These are phyloP conservation scores for Carex myosuroides DNA, from an alignment of 176 grass and related monocot species.

Conservation along the genomic window DNA sequence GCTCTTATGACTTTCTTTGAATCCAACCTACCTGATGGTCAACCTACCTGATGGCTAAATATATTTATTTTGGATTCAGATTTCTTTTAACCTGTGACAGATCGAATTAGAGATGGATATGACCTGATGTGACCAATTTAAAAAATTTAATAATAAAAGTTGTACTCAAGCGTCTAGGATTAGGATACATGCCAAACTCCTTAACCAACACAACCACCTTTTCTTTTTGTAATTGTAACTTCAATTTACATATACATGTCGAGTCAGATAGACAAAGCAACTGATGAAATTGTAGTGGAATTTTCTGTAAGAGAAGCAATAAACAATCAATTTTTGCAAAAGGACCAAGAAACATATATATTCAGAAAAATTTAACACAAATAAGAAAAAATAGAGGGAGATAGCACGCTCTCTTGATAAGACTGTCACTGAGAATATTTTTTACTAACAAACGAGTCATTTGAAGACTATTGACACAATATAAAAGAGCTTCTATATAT, in stretches of 20 bases:
- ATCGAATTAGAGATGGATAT: no score
- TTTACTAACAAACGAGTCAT: not conserved
- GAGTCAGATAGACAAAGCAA: no score
- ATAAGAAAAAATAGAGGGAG: not conserved
- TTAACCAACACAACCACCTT: not conserved
- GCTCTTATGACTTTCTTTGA: not conserved
- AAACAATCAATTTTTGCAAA: not conserved
- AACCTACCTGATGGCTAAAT: no score
- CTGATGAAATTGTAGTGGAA: no score
- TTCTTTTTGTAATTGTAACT: not conserved
- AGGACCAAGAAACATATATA: not conserved
- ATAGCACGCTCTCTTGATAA: not conserved
- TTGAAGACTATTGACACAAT: not conserved
- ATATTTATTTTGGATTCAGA: no score
- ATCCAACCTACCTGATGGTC: not conserved
- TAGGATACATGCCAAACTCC: not conserved
- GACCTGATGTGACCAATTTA: no score
- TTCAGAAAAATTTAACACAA: not conserved
- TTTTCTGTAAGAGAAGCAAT: not conserved
- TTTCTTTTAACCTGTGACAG: no score
- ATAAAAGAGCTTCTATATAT: not conserved
- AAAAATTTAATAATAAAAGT: no score
- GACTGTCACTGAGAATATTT: not conserved
- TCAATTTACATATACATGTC: no score
- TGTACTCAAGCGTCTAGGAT: not conserved